Conservation (phyloP, 441 rosid species). For the Populus tomentosa region DNA sequence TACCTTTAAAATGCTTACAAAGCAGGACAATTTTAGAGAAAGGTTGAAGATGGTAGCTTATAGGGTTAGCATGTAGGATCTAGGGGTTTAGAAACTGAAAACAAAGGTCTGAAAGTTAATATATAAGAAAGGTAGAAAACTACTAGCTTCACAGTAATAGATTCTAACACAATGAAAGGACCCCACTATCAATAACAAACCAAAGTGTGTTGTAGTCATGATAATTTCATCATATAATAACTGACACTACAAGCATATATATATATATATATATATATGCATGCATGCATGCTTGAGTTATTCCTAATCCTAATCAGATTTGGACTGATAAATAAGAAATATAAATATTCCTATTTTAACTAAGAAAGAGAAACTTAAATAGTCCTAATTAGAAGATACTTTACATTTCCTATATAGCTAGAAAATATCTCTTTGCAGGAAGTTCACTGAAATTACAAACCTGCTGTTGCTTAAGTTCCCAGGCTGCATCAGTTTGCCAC, state of each 20-base stretch:
- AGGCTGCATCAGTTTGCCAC: too few species aligned
- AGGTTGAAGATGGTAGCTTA: not conserved
- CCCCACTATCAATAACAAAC: not conserved
- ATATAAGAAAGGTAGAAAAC: not conserved
- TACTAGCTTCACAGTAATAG: not conserved
- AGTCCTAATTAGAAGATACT: too few species aligned
- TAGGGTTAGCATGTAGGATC: not conserved
- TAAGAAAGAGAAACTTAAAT: not conserved
- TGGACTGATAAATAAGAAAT: not conserved
- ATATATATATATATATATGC: too few species aligned
- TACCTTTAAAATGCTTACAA: not conserved
- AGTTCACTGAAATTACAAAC: too few species aligned
- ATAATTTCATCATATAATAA: not conserved
- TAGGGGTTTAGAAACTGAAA: not conserved
- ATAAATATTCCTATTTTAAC: not conserved
- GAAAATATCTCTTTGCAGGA: too few species aligned
- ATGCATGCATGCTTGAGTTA: not conserved
- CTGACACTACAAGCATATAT: not conserved
- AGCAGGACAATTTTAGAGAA: not conserved
- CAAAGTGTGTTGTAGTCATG: not conserved
- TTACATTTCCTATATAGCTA: too few species aligned
- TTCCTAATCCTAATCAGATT: not conserved
- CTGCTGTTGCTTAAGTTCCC: too few species aligned
- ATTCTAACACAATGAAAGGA: not conserved
- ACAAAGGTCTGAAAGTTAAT: not conserved